These are phyloP conservation scores for Pluteus cervinus DNA, from an alignment of 768 basidiomycete species.

Conservation along the genomic window DNA sequence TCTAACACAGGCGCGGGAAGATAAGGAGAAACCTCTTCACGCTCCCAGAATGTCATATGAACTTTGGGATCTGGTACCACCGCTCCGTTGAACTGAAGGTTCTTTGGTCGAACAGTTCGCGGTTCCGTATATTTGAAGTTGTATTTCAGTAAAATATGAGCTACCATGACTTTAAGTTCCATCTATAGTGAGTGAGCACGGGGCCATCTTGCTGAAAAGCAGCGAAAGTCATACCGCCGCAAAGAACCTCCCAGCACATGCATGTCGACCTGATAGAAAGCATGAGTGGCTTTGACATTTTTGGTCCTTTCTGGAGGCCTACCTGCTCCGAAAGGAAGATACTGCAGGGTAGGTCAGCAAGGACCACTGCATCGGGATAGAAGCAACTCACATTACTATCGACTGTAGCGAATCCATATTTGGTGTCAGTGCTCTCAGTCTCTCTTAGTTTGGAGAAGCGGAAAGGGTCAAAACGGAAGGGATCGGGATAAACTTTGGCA, in stretches of 20 bases:
- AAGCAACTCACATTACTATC: slow-evolving; percentile 24
- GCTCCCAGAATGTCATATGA: slow-evolving; percentile 24
- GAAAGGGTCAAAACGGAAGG: slow-evolving; percentile 27
- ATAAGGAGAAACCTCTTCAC: no score
- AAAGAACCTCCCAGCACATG: slow-evolving; percentile 31
- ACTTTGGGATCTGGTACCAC: slow-evolving; percentile 28
- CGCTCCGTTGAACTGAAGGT: slow-evolving; percentile 25
- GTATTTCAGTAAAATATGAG: slow-evolving; percentile 28
- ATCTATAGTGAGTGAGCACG: slow-evolving; percentile 15
- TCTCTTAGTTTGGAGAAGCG: slow-evolving; percentile 29
- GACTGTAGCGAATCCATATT: slow-evolving; percentile 27
- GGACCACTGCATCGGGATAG: slow-evolving; percentile 5
- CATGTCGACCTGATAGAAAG: slow-evolving; percentile 22
- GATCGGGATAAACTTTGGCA: slow-evolving; percentile 26
- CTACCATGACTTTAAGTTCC: slow-evolving; percentile 31
- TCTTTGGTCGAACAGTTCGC: slow-evolving; percentile 19
- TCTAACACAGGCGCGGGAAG: no score
- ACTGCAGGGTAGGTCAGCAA: slow-evolving; percentile 15
- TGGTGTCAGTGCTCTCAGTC: slow-evolving; percentile 20
- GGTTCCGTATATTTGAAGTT: slow-evolving; percentile 22
- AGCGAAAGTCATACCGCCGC: slow-evolving; percentile 21
- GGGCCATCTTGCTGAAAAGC: not conserved
- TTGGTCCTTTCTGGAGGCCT: slow-evolving; percentile 1
- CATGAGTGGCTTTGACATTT: not conserved
- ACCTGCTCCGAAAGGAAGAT: slow-evolving; percentile 35